Base-by-base conservation (phyloP, 2,329 filamentous ascomycete genomes). In the Pyrenochaeta sp. region DNA sequence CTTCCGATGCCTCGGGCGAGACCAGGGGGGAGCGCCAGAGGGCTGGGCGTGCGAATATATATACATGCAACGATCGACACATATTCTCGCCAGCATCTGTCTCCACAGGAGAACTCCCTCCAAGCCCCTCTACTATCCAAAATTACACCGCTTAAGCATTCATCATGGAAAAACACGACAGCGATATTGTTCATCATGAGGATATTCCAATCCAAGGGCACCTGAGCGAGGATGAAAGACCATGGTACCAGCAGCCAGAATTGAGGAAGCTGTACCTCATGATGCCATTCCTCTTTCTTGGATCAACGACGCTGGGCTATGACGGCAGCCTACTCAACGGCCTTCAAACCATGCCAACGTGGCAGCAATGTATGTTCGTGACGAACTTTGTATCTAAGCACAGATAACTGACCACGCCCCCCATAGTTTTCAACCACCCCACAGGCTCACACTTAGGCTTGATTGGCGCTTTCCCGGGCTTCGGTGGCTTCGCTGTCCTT, bases 401-500 rank as follows among this genome's bases (percentile, higher is more conserved):
- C 23, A 4, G 9, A 9, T 27, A 5, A 4, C 23, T 27, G 9
- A 27, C 23, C 23, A 27, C 23, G 4, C 23, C 23, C 9, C 9
- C 9, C 9, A 27, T 9, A 72, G 0, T 67, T 75, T 5, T 84
- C 48, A 18, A 58, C 41, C 42, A 83, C 60, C 80, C 81, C 43
- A 53, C 69, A 0, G 79, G 77, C 3, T 84, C 83, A 46, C 79
- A 71, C 0, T 70, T 83, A 27, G 72, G 71, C n/a, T 77, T 78
- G 2, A 76, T 75, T 2, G 81, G 79, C 12, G 78, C 78, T 18
- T 77, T 75, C 29, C 80, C 79, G 0, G 79, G 80, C 17, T 67
- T 79, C 7, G 80, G 80, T 1, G 76, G 79, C 62, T 81, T 82
- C 23, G 75, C 76, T 2, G 79, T 78, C 3, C 78, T 80, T 47